Conservation (phyloP, 805 yeast species). For the Isabelozyma heimii region DNA sequence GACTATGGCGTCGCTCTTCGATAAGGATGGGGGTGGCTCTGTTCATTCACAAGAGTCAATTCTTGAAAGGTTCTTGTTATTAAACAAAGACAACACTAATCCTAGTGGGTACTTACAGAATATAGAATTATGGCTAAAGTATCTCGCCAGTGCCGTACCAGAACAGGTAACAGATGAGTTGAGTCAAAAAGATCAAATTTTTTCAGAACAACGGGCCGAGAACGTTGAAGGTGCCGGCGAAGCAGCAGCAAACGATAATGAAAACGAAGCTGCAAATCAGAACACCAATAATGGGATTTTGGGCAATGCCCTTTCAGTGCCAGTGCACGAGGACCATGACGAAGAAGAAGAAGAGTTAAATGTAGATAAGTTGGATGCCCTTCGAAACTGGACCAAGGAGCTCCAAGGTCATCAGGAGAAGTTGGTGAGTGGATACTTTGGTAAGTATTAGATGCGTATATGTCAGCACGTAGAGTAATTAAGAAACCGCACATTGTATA, state of each 20-base stretch:
- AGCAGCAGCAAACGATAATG: constrained; percentile 2
- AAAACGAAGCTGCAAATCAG: neutral
- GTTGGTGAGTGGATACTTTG: neutral
- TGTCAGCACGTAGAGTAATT: neutral
- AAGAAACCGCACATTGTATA: neutral
- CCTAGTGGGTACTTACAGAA: constrained; percentile 1
- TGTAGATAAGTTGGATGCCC: constrained; percentile 7
- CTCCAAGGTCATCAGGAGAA: constrained; percentile 5
- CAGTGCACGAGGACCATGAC: constrained; percentile 1
- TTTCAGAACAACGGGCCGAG: constrained; percentile 23
- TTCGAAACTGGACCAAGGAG: constrained; percentile 14
- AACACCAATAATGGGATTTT: neutral
- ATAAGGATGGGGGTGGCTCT: neutral
- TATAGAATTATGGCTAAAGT: constrained; percentile 15
- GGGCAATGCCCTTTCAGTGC: neutral
- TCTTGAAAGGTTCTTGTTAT: constrained; percentile 5
- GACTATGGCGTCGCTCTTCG: constrained; percentile 1
- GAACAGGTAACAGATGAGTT: constrained; percentile 19
- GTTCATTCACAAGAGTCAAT: constrained; percentile 1
- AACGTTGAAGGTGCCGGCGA: constrained; percentile 3
- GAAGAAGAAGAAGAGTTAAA: constrained; percentile 15
- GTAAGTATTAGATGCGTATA: constrained; percentile 1
- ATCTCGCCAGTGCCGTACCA: constrained; percentile 26
- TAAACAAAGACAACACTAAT: constrained; percentile 4
- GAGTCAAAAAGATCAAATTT: constrained; percentile 35